phyloP scores from a whole-genome alignment of 2,329 filamentous ascomycete genomes.

The Neonectria faginata region DNA sequence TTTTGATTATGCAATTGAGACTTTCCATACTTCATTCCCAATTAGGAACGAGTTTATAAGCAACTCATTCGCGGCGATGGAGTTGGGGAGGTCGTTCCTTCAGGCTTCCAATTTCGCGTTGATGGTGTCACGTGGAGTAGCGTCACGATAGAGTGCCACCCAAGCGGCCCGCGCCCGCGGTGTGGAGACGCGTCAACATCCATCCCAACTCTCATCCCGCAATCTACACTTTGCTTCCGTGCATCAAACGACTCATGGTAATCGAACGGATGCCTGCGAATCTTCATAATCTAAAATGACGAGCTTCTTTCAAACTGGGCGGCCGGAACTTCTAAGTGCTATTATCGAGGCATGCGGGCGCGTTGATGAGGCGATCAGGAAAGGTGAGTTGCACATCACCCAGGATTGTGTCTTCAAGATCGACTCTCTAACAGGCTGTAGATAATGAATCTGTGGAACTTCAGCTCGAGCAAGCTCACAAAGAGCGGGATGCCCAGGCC shows the following conservation, averaged over 20 bases:
- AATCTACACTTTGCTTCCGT: slow-evolving; percentile 9
- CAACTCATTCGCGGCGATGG: background rate
- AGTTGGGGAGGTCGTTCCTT: background rate
- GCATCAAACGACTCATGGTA: background rate
- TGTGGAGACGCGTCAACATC: slow-evolving; percentile 41
- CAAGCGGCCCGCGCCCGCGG: slow-evolving; percentile 31
- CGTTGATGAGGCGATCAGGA: slow-evolving; percentile 53
- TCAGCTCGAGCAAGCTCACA: slow-evolving; percentile 46
- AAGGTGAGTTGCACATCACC: slow-evolving; percentile 45
- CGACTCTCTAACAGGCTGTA: slow-evolving; percentile 31
- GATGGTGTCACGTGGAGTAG: slow-evolving; percentile 15
- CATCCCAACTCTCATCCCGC: slow-evolving; percentile 8
- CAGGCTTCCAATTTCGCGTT: background rate
- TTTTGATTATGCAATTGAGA: background rate
- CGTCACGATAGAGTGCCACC: slow-evolving; percentile 2
- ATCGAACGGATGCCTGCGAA: background rate
- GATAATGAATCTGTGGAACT: slow-evolving; percentile 57
- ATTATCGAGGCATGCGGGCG: slow-evolving; percentile 54
- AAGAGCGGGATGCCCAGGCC: slow-evolving; percentile 35
- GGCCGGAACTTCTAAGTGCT: slow-evolving; percentile 55
- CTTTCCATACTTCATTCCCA: background rate
- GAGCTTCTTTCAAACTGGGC: slow-evolving; percentile 54
- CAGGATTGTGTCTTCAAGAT: slow-evolving; percentile 9
- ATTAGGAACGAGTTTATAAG: background rate
- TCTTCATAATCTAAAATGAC: slow-evolving; percentile 48